Conservation (phyloP, 441 rosid species). For the Gossypium trilobum region DNA sequence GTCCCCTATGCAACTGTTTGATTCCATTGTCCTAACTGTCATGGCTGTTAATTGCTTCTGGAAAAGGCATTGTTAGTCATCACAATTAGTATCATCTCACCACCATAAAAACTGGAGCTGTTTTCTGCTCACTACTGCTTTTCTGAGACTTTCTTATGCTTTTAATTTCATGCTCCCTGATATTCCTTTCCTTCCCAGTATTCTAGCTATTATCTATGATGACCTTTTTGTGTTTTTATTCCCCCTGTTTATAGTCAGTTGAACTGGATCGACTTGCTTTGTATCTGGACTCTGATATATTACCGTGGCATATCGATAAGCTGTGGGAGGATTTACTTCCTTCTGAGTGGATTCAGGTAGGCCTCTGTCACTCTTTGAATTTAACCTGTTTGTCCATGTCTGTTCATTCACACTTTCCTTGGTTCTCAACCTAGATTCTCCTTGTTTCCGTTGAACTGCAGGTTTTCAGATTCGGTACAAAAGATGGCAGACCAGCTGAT, state of each 20-base stretch:
- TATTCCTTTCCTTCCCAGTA: not conserved
- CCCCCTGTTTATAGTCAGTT: constrained; percentile 50
- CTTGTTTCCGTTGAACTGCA: constrained; percentile 24
- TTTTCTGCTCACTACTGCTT: not conserved
- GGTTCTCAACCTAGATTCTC: not conserved
- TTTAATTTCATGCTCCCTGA: not conserved
- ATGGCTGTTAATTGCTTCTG: not conserved
- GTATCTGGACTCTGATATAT: constrained; percentile 87
- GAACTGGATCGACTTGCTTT: constrained; percentile 90
- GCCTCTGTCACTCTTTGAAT: constrained; percentile 12
- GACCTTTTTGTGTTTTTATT: constrained; percentile 12
- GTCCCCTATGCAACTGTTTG: not conserved
- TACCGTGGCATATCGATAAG: constrained; percentile 77
- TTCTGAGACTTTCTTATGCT: not conserved
- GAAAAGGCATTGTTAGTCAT: not conserved
- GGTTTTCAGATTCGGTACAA: constrained; percentile 87
- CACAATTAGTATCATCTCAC: not conserved
- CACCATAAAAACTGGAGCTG: not conserved
- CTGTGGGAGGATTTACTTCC: constrained; percentile 89
- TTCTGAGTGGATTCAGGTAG: constrained; percentile 91
- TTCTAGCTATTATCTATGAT: constrained; percentile 9
- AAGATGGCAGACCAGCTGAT: constrained; percentile 73
- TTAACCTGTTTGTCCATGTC: not conserved
- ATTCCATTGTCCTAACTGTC: not conserved
- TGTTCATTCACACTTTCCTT: constrained; percentile 1